Base-by-base conservation (phyloP, 1,284 basidiomycete species). In the Ganoderma boninense region DNA sequence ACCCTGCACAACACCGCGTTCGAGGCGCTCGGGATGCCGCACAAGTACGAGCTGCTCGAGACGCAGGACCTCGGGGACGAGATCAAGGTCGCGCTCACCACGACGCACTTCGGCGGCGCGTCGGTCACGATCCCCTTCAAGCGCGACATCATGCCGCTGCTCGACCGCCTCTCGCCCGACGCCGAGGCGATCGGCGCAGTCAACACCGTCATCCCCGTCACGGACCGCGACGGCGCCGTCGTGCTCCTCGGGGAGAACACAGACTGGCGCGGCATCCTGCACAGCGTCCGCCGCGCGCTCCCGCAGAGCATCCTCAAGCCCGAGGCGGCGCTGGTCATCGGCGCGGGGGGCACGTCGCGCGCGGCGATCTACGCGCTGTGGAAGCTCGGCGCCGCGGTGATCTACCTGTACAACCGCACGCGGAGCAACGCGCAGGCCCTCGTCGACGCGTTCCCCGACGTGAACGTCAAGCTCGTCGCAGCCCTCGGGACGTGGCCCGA, bases 61-160 rank as follows among this genome's bases (percentile, higher is more conserved):
- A 94, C 94, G 0, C 78, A 84, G 16, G 81, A 84, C 7, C 87
- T 97, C 0, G 90, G 90, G 65, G 88, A 91, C 23, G 85, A 88
- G 64, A 86, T 98, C 73, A 87, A 88, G 75, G 82, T 86, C 0
- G 85, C 91, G 1, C 84, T 99, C 18, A 81, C 85, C 0, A 84
- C 89, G 10, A 85, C 89, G 0, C 89, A 92, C 66, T 99, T 99
- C 81, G 97, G 97, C 20, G 97, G 97, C 4, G 97, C 97, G 8
- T 96, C 95, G 7, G 96, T 99, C 32, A 99, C 98, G 5, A 97
- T 98, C 73, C 97, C 97, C 2, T 92, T 93, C 85, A 98, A 98
- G 82, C 84, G 97, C 56, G 92, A 95, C 70, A 87, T 98, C 73
- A 95, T 98, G 63, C 88, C 92, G 1, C 84, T 94, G 16, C 87